Evolutionary conservation across 2,329 filamentous ascomycete species (phyloP), one percentile per base, ranked within the genome.

Genomic region (Epicoccum sorghinum): DNA sequence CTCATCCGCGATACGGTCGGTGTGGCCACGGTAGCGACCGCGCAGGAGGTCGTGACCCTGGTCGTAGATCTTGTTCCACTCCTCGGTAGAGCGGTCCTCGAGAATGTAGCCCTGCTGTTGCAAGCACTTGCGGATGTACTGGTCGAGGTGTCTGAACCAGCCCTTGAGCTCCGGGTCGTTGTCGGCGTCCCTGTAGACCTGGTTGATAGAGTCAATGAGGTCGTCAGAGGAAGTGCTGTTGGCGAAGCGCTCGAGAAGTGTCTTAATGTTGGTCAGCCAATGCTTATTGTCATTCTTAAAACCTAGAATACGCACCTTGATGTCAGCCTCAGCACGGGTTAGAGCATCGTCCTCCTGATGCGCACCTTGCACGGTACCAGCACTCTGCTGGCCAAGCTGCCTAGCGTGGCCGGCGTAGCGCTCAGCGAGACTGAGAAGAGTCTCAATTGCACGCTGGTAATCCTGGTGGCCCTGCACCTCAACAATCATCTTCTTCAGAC

Each of bases 401-500:
- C 83, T 88, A 49, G 87, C 85, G 68, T 97, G 92, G 42, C 86
- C 83, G 56, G 86, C 86, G 68, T 99, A 99, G 64, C 88, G 85
- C 78, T 96, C 92, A 6, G 91, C 92, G 43, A 99, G 81, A 37
- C 85, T 81, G 27, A 99, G 83, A 5, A 99, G 81, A 3, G 93
- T 96, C 67, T 92, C 86, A 60, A 99, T 88, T n/a, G 95, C 95
- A 75, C 89, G 84, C 65, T 93, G 87, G 76, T 98, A 99, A 68
- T 99, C 93, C 54, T 90, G 86, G 71, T 98, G 95, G 52, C 93
- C 90, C 78, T 99, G 95, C 67, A 96, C 92, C 77, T 99, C 95
- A 40, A 97, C 87, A 35, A 99, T 80, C 89, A 98, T 96, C 86
- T 98, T 98, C 86, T 93, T 99, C 63, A 99, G 78, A 33, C 95